These are phyloP conservation scores for Magnolia changhungtana DNA, from an alignment of 164 flowering plant species.

Conservation along the genomic window DNA sequence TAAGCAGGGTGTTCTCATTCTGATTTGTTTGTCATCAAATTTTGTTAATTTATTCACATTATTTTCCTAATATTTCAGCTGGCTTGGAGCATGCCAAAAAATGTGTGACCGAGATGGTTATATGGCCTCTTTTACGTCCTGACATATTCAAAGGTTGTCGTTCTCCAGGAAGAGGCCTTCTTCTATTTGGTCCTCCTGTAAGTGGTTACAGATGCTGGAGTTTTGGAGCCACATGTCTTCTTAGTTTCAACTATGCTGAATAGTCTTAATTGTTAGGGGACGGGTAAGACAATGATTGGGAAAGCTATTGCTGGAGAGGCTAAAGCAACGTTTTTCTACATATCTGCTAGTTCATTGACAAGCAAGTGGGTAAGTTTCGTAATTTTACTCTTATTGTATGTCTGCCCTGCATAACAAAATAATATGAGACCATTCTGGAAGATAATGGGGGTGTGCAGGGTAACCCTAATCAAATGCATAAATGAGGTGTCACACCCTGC, in stretches of 20 bases:
- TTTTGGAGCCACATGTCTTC: background rate
- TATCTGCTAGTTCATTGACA: slow-evolving; percentile 97
- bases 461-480: background rate
- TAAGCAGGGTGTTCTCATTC: background rate
- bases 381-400: background rate
- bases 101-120: slow-evolving; percentile 99
- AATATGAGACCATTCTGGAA: background rate
- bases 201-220: slow-evolving; percentile 22
- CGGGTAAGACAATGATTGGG: slow-evolving; percentile 99
- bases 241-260: background rate
- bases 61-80: slow-evolving; percentile 43
- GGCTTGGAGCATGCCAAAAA: slow-evolving; percentile 99
- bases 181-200: slow-evolving; percentile 99
- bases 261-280: slow-evolving; percentile 56
- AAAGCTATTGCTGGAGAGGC: slow-evolving; percentile 99
- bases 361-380: slow-evolving; percentile 93
- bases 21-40: background rate
- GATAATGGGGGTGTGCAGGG: background rate
- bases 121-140: slow-evolving; percentile 97
- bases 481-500: background rate
- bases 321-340: slow-evolving; percentile 97
- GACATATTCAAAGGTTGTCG: slow-evolving; percentile 98
- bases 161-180: slow-evolving; percentile 98
- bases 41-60: background rate
- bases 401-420: background rate